Conservation (phyloP, 2,329 filamentous ascomycete genomes). For the Penicillium sp. region DNA sequence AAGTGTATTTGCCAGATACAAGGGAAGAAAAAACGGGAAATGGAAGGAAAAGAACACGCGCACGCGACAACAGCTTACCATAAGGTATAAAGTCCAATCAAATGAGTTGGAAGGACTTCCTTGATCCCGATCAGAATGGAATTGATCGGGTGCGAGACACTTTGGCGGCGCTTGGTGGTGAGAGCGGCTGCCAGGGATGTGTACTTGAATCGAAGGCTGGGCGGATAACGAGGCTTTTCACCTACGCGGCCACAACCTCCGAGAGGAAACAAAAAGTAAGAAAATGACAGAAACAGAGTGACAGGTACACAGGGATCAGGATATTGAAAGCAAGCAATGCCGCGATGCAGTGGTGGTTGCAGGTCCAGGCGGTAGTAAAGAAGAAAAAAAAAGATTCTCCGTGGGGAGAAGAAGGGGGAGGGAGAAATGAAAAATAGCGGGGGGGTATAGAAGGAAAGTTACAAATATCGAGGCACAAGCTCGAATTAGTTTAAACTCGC, state of each 20-base stretch:
- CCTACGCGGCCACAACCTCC: constrained; percentile 12
- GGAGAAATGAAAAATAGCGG: neutral
- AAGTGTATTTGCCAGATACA: constrained; percentile 21
- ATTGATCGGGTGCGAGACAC: neutral
- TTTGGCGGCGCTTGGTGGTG: constrained; percentile 14
- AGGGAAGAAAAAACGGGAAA: neutral
- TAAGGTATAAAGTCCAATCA: constrained; percentile 3
- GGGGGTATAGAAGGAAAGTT: constrained; percentile 3
- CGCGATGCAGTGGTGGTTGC: neutral
- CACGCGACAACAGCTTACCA: constrained; percentile 19
- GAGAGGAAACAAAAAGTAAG: constrained; percentile 3
- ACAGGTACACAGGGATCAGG: neutral
- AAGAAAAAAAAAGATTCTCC: constrained; percentile 1
- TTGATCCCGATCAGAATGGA: neutral
- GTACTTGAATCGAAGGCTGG: constrained; percentile 21
- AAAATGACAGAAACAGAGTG: constrained; percentile 1
- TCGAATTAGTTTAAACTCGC: constrained; percentile 2
- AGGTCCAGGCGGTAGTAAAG: constrained; percentile 1
- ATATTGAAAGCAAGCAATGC: constrained; percentile 1
- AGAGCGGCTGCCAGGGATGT: constrained; percentile 34
- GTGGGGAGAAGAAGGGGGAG: neutral
- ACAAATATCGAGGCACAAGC: constrained; percentile 1
- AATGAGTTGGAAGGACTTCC: neutral
- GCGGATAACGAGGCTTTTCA: constrained; percentile 8
- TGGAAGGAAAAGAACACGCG: constrained; percentile 3